Evolutionary conservation across 306 rosid species (phyloP), one percentile per base, ranked within the genome.

Genomic region (Ochetophila trinervis): DNA sequence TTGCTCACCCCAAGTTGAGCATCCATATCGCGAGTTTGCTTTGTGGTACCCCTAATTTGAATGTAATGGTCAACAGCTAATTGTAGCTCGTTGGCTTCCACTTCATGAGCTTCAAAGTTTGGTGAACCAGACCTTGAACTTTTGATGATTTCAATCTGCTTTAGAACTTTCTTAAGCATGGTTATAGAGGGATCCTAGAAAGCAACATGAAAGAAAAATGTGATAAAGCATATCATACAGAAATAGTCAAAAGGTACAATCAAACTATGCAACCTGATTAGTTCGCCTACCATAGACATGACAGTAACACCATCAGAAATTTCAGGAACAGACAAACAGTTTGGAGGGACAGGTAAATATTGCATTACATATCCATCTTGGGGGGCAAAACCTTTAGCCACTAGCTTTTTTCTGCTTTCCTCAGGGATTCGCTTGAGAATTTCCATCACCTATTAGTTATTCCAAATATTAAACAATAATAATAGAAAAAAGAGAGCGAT

Each of bases 301-400:
- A 87, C 74, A 36, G 79, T 93, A 75, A 90, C 77, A n/a, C 99
- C 99, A 63, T 93, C 99, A n/a, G 99, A 93, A 78, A 87, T 88
- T 67, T 75, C 96, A 6, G 99, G 99, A 19, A 90, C 97, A 0
- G 94, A 87, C 74, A 93, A 69, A 73, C 99, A 93, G 60, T 93
- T 93, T 22, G 99, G 99, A 16, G 99, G 97, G 13, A 93, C 97
- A 1, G 99, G 99, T 65, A 93, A 73, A 65, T 74, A 74, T 57
- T 80, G 76, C 78, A 90, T 44, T 66, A 90, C 40, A 75, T 87
- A 93, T 69, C 99, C 99, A 57, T 86, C 96, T 73, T 93, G 99
- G 59, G 99, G 96, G 69, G 78, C 84, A 83, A 78, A 93, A 19
- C 96, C 96, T 75, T 83, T 93, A 10, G 77, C 80, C 70, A 70